Conservation (phyloP, 164 flowering plant species). For the Chloranthus sessilifolius region DNA sequence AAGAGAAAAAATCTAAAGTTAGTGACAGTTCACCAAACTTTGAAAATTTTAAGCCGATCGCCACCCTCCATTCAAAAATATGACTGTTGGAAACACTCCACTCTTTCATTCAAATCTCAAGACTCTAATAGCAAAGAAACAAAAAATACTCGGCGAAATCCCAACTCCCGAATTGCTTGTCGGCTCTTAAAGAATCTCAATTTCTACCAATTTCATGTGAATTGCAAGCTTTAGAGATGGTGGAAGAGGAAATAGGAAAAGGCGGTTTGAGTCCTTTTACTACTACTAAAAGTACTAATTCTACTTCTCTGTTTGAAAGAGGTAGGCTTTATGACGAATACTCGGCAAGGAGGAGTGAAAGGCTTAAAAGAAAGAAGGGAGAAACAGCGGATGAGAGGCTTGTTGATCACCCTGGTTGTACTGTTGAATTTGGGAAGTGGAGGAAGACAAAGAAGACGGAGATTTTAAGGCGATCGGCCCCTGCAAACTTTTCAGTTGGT, state of each 20-base stretch:
- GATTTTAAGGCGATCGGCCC: constrained; percentile 48
- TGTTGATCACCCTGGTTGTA: constrained; percentile 37
- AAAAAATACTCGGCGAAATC: no score
- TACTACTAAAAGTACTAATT: constrained; percentile 3
- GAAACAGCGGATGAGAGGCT: constrained; percentile 27
- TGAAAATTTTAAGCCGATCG: no score
- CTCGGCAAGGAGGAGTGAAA: constrained; percentile 77
- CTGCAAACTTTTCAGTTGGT: constrained; percentile 28
- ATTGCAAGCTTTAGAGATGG: constrained; percentile 57
- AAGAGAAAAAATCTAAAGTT: no score
- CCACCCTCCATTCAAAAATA: no score
- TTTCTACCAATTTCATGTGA: constrained; percentile 55
- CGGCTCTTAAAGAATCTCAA: constrained; percentile 24
- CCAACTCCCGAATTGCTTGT: constrained; percentile 20
- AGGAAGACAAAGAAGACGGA: constrained; percentile 46
- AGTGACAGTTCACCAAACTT: no score
- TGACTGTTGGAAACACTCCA: no score
- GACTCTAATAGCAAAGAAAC: no score
- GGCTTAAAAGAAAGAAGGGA: constrained; percentile 64
- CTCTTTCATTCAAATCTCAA: no score
- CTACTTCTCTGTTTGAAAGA: constrained; percentile 54
- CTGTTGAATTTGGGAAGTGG: constrained; percentile 50
- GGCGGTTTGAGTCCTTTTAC: constrained; percentile 4
- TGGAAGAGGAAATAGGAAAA: constrained; percentile 38
- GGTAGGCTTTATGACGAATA: constrained; percentile 77